Percentiles rank a stretch among this genome's conserved stretches.
These are phyloP conservation scores for Haemoproteus tartakovskyi DNA, from an alignment of 169 alveolate species.

Conservation along the genomic window DNA sequence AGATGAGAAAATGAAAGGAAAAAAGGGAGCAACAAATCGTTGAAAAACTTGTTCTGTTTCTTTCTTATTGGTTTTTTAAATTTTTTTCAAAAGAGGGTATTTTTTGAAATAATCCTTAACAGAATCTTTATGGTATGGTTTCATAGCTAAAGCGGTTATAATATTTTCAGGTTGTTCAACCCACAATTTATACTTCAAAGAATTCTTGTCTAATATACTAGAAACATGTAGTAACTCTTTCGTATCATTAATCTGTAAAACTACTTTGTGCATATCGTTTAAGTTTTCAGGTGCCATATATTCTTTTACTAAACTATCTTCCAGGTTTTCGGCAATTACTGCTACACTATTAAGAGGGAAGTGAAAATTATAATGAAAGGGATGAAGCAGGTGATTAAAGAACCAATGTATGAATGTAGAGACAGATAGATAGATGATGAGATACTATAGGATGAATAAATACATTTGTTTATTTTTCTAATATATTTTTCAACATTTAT, in stretches of 20 bases:
- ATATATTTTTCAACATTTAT: too few relatives aligned
- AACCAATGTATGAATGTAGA: not conserved
- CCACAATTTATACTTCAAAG: conserved; percentile 64
- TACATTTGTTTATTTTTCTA: too few relatives aligned
- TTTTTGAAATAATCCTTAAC: conserved; percentile 66
- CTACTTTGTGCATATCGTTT: conserved; percentile 68
- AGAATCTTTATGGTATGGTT: conserved; percentile 64
- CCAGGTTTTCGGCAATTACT: conserved; percentile 59
- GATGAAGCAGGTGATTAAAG: not conserved
- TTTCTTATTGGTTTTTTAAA: too few relatives aligned
- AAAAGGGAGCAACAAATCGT: not conserved
- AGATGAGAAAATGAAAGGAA: not conserved
- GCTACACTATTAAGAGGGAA: conserved; percentile 44
- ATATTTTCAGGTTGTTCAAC: conserved; percentile 70
- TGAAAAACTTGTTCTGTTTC: not conserved
- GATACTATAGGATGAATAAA: too few relatives aligned
- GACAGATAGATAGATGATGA: not conserved
- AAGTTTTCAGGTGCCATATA: conserved; percentile 65
- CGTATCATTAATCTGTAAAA: conserved; percentile 47
- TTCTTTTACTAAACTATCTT: conserved; percentile 53
- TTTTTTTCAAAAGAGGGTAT: conserved; percentile 54
- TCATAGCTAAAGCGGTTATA: conserved; percentile 66
- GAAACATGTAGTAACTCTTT: conserved; percentile 44
- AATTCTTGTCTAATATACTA: conserved; percentile 32
- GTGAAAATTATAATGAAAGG: too few relatives aligned